Percentiles rank a stretch among this genome's conserved stretches.
Conservation (phyloP, 345 rosid species). For the Mangifera indica region DNA sequence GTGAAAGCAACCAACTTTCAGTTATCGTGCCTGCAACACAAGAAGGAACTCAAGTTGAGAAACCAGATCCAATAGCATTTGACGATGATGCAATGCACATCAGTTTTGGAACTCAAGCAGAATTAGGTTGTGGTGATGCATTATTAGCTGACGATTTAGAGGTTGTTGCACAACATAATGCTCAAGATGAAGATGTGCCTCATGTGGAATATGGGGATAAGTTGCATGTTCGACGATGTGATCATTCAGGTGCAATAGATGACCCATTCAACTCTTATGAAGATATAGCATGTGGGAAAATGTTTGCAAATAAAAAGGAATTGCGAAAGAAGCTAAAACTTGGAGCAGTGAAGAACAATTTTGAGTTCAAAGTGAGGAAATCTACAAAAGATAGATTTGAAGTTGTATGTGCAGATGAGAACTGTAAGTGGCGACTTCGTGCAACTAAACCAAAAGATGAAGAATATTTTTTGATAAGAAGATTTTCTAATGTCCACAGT, state of each 20-base stretch:
- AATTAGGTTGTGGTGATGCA: background rate
- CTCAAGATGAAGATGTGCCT: background rate
- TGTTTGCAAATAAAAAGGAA: constrained; percentile 1
- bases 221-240: background rate
- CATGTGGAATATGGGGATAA: background rate
- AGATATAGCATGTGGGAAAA: constrained; percentile 6
- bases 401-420: constrained; percentile 1
- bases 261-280: background rate
- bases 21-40: background rate
- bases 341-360: constrained; percentile 6
- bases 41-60: background rate
- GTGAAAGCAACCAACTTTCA: constrained; percentile 12
- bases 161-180: background rate
- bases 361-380: constrained; percentile 12
- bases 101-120: background rate
- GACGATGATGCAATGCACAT: background rate
- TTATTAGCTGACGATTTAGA: background rate
- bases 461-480: constrained; percentile 5
- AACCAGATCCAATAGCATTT: constrained; percentile 1
- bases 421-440: constrained; percentile 13
- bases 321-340: constrained; percentile 3
- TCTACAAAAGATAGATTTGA: constrained; percentile 11
- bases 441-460: constrained; percentile 9
- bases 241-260: background rate
- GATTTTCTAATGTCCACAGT: constrained; percentile 7